Base-by-base conservation (phyloP, 2,329 filamentous ascomycete genomes). In the Epichloe amarillans region DNA sequence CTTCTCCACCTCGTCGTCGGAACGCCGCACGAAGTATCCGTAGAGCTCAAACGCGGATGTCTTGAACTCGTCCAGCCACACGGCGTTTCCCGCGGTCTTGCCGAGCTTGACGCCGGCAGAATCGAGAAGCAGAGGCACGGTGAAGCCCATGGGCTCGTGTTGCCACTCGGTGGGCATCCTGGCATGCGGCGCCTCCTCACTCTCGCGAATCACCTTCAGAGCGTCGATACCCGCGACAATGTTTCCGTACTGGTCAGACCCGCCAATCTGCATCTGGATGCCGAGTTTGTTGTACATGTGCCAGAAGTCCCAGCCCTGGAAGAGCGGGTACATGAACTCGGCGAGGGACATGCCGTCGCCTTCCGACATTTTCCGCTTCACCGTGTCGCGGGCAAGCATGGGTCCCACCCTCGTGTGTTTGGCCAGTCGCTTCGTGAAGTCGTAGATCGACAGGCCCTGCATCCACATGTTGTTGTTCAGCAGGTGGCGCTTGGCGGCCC, bases 301-400 rank as follows among this genome's bases (percentile, higher is more conserved):
- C 87, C 88, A 97, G 80, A 90, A 98, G 65, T 98, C 93, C 85
- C 90, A 97, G 21, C 85, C 89, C 65, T 98, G 93, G 60, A 97
- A 80, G 15, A 98, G 70, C 1, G 94, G 93, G 62, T 98, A 98
- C 41, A 82, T 79, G 66, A 98, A 95, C 64, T 98, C 93, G 37
- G 88, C 84, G 60, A 94, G 86, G 0, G 90, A 94, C 84, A 98
- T 91, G 59, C 93, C 94, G 56, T 93, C 86, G 38, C 88, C 88
- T 49, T 82, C 82, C n/a, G 78, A 77, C 73, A 97, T 76, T 62
- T 89, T 88, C 52, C 81, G 83, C 67, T 88, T 93, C 50, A 94
- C 89, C 84, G 86, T 93, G 55, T 97, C 91, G 60, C 88, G 82
- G 49, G 83, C 81, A 53, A 98, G 74, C 87, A 98, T 89, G 3